Evolutionary conservation across 768 basidiomycete species (phyloP), one percentile per base, ranked within the genome.

Genomic region (Boletus sensibilis): DNA sequence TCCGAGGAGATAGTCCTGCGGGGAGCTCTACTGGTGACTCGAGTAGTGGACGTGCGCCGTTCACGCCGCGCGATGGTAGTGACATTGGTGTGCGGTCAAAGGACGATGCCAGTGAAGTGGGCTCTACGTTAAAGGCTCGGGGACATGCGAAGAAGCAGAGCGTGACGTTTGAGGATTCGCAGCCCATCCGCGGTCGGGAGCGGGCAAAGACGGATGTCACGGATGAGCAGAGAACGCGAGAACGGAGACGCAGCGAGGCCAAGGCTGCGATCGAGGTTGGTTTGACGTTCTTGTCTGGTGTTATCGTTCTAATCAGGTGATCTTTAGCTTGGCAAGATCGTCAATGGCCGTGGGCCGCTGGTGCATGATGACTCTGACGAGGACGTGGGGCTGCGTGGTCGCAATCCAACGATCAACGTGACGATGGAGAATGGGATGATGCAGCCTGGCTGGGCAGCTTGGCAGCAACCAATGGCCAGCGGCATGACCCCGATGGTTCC

Each of bases 261-360:
- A 87, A 82, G 70, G 88, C 90, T 66, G 88, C 92, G 33, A 88
- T 92, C 67, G 89, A 94, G 84, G 92, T 93, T 51, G 72, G 48
- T 60, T 23, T 43, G 35, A 50, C 20, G 53, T 46, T 43, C 8
- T 51, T 27, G 11, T 55, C 1, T 29, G 4, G 1, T 9, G 2
- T 21, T 16, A 3, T 57, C 18, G 27, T 46, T 35, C 39, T 67
- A 5, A 66, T 13, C 29, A 6, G n/a, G 33, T 56, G 59, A 7
- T 10, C 34, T 14, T 47, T 64, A 93, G 92, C 84, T 93, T 38
- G 91, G 92, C n/a, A 90, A 92, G 59, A 87, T 91, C 45, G 83
- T 93, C 64, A 92, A 94, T 67, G 90, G 92, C 7, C 83, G 78
- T 34, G 85, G 84, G 18, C 86, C 88, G 3, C 67, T 85, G 40